phyloP scores from a whole-genome alignment of 2,329 filamentous ascomycete genomes.

The Boeremia exigua region DNA sequence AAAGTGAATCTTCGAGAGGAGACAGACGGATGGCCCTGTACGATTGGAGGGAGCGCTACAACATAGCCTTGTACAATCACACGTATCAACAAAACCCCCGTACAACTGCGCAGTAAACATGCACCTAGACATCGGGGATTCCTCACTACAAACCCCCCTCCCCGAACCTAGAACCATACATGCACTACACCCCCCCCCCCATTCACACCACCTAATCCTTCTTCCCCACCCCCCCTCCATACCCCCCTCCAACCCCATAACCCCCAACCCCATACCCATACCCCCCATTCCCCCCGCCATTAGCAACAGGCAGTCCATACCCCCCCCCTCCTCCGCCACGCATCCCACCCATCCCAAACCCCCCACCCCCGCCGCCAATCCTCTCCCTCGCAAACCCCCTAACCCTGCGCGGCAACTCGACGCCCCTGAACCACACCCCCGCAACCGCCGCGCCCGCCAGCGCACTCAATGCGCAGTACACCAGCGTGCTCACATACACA shows the following conservation, averaged over 20 bases:
- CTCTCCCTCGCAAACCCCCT: constrained; percentile 65
- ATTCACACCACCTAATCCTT: constrained; percentile 45
- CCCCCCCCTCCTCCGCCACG: constrained; percentile 27
- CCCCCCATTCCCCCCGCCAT: constrained; percentile 41
- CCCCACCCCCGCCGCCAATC: constrained; percentile 41
- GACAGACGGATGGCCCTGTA: too few relatives aligned
- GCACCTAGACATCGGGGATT: too few relatives aligned
- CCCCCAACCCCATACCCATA: constrained; percentile 50
- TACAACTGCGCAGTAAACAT: too few relatives aligned
- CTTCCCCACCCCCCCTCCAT: constrained; percentile 51
- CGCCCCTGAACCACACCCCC: constrained; percentile 61
- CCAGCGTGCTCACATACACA: constrained; percentile 56
- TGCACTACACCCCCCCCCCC: too few relatives aligned
- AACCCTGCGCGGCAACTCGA: constrained; percentile 58
- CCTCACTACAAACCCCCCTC: too few relatives aligned
- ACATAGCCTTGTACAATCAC: too few relatives aligned
- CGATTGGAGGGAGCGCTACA: too few relatives aligned
- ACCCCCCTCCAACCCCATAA: constrained; percentile 48
- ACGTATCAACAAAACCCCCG: too few relatives aligned
- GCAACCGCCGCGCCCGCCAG: constrained; percentile 58
- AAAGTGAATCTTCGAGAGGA: too few relatives aligned
- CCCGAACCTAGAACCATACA: too few relatives aligned
- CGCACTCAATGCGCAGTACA: constrained; percentile 58
- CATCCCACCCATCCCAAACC: constrained; percentile 42
- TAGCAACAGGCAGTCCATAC: constrained; percentile 42